Evolutionary conservation across 2,329 filamentous ascomycete species (phyloP).

Genomic region (Colletotrichum trifolii): DNA sequence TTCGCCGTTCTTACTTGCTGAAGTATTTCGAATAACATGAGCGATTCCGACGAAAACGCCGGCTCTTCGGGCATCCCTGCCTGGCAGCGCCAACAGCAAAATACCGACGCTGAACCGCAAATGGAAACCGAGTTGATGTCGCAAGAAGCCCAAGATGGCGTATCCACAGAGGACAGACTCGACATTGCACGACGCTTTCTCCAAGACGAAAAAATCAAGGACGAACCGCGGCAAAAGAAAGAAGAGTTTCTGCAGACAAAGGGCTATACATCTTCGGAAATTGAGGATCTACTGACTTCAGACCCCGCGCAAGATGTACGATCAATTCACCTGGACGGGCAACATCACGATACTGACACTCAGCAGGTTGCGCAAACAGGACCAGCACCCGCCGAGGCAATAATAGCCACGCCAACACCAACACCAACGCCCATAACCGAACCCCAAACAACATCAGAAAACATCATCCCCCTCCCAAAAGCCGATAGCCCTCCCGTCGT

Average conservation of each 20-base stretch:
- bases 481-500: slow-evolving; percentile 68
- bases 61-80: slow-evolving; percentile 43
- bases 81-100: slow-evolving; percentile 44
- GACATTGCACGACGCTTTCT: slow-evolving; percentile 82
- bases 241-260: slow-evolving; percentile 81
- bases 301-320: slow-evolving; percentile 16
- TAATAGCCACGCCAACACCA: slow-evolving; percentile 10
- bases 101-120: slow-evolving; percentile 17
- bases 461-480: slow-evolving; percentile 35
- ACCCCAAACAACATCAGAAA: slow-evolving; percentile 14
- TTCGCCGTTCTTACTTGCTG: background rate
- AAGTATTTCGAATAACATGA: slow-evolving; percentile 40
- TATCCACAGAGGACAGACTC: slow-evolving; percentile 44
- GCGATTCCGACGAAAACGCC: slow-evolving; percentile 44
- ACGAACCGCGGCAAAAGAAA: slow-evolving; percentile 78
- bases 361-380: slow-evolving; percentile 6
- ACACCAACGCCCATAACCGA: background rate
- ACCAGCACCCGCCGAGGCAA: slow-evolving; percentile 25
- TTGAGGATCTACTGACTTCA: slow-evolving; percentile 70
- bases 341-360: slow-evolving; percentile 4
- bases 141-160: slow-evolving; percentile 21
- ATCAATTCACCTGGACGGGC: background rate
- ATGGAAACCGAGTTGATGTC: slow-evolving; percentile 18
- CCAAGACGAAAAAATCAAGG: slow-evolving; percentile 76
- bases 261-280: slow-evolving; percentile 74